These are phyloP conservation scores for Vitis cinerea DNA, from an alignment of 164 flowering plant species.

Conservation along the genomic window DNA sequence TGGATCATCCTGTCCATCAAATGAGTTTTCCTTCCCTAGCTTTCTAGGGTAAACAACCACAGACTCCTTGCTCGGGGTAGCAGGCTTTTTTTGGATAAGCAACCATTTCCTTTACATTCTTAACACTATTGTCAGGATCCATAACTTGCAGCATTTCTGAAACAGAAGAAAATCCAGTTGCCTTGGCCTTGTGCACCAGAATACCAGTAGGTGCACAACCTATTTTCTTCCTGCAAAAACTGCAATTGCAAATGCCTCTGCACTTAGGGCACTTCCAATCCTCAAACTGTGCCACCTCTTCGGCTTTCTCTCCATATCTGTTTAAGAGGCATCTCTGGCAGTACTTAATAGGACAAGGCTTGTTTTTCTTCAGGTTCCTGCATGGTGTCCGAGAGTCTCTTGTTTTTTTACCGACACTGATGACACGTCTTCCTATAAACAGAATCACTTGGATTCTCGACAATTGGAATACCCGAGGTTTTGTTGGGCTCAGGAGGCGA, in stretches of 20 bases:
- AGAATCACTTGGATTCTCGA: constrained; percentile 54
- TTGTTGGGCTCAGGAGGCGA: constrained; percentile 23
- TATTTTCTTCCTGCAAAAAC: constrained; percentile 81
- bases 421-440: constrained; percentile 66
- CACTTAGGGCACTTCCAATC: constrained; percentile 89
- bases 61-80: constrained; percentile 23
- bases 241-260: constrained; percentile 87
- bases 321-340: constrained; percentile 81
- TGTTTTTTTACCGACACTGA: constrained; percentile 89
- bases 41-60: constrained; percentile 32
- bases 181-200: constrained; percentile 64
- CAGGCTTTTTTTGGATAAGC: no score
- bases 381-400: constrained; percentile 53
- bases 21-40: constrained; percentile 54
- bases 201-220: constrained; percentile 82
- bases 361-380: constrained; percentile 35
- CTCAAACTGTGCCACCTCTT: constrained; percentile 37
- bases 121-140: constrained; percentile 24
- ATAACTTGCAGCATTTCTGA: constrained; percentile 56
- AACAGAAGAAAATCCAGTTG: constrained; percentile 76
- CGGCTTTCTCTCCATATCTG: constrained; percentile 90
- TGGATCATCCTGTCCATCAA: constrained; percentile 30
- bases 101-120: no score
- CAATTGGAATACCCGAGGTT: constrained; percentile 43
- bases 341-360: constrained; percentile 51